phyloP scores from a whole-genome alignment of 805 yeast species.

The Myxozyma mucilagina region DNA sequence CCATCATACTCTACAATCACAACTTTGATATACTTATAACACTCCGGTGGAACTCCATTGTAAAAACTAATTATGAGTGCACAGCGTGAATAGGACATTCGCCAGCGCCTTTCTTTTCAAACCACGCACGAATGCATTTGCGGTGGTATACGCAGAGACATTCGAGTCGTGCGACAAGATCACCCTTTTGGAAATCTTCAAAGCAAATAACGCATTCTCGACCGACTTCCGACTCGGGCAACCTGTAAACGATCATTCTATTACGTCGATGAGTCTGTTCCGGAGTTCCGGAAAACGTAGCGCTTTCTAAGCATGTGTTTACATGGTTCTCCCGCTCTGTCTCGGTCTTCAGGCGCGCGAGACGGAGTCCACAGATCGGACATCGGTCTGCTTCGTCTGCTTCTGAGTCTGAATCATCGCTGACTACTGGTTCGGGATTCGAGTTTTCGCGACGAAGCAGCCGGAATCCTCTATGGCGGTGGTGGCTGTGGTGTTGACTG shows the following conservation, averaged over 20 bases:
- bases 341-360: slow-evolving; percentile 35
- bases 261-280: slow-evolving; percentile 58
- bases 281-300: slow-evolving; percentile 65
- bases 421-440: not conserved
- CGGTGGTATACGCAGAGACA: slow-evolving; percentile 95
- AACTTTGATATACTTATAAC: not conserved
- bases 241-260: slow-evolving; percentile 79
- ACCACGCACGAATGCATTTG: slow-evolving; percentile 89
- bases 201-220: slow-evolving; percentile 92
- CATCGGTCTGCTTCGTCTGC: slow-evolving; percentile 41
- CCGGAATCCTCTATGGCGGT: slow-evolving; percentile 18
- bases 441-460: slow-evolving; percentile 16
- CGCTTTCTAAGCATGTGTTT: slow-evolving; percentile 58
- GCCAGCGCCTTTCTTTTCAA: slow-evolving; percentile 77
- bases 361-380: slow-evolving; percentile 43
- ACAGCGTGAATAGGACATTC: slow-evolving; percentile 82
- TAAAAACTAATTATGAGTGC: slow-evolving; percentile 35
- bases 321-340: slow-evolving; percentile 64
- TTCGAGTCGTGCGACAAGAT: slow-evolving; percentile 86
- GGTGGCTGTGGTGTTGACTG: not conserved
- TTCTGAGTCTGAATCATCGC: not conserved
- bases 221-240: slow-evolving; percentile 46
- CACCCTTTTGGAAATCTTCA: slow-evolving; percentile 83
- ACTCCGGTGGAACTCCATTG: not conserved
- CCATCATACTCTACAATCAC: too few relatives aligned